Base-by-base conservation (phyloP, 768 basidiomycete species). In the Lactifluus pinguis region DNA sequence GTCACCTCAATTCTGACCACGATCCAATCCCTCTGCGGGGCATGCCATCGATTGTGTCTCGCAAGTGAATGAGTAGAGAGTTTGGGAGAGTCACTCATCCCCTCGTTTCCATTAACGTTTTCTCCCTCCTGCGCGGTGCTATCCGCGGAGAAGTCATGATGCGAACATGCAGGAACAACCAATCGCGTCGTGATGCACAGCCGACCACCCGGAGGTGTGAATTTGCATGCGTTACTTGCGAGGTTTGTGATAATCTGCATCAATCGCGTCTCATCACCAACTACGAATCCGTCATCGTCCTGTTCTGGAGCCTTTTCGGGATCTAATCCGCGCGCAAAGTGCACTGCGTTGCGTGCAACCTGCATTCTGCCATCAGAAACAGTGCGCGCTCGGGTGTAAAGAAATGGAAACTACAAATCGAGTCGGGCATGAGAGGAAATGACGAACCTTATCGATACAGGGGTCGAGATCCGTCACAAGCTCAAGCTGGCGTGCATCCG, bases 191-290 rank as follows among this genome's bases (percentile, higher is more conserved):
- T 77, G 53, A 93, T 83, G 2, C 76, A 78, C 36, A 92, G 75
- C 62, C 78, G 80, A 1, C 88, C 87, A 10, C 87, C 88, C 0
- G 80, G 68, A 2, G 83, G 82, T 1, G 88, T 90, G 65, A 89
- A 91, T 70, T 89, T 90, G 72, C 86, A 87, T 6, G 87, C 88
- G 65, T 90, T 90, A 65, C 86, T 89, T 6, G 89, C 85, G 49
- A 95, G 82, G 70, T 94, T 93, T 51, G 87, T 92, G 70, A 87
- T 79, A 55, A 91, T 83, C 72, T 92, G 89, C 66, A 89, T 79
- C 53, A 92, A 69, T 14, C 92, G 81, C 49, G 86, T 85, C 68
- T 92, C 90, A 69, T 95, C 90, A 29, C 92, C 91, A 14, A 88
- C 82, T 42, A 95, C 90, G 52, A 87, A 75, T 0, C 86, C 87